phyloP scores from a whole-genome alignment of 1,284 basidiomycete species.

The Melampsora occidentalis region DNA sequence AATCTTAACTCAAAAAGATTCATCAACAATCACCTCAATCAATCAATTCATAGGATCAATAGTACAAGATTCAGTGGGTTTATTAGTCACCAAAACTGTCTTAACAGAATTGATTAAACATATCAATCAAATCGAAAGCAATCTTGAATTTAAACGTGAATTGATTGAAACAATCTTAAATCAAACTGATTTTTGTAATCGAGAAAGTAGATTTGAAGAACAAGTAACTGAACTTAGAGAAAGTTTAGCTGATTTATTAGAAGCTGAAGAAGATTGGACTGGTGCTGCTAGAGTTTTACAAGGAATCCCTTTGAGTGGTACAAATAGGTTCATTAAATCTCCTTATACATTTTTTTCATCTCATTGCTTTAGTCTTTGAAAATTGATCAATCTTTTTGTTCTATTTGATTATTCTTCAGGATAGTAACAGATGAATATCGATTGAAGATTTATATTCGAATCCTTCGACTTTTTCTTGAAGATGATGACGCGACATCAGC shows the following conservation, averaged over 20 bases:
- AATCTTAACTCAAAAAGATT: constrained; percentile 3
- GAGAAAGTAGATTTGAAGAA: constrained; percentile 85
- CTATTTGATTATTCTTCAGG: constrained; percentile 54
- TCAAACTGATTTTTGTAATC: constrained; percentile 64
- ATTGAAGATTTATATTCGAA: constrained; percentile 84
- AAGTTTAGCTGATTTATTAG: constrained; percentile 81
- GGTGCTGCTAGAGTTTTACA: constrained; percentile 86
- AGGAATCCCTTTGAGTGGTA: constrained; percentile 84
- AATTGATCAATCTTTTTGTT: neutral
- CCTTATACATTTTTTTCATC: too few relatives aligned
- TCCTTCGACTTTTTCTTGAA: constrained; percentile 89
- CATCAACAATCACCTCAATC: constrained; percentile 63
- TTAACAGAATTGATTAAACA: constrained; percentile 73
- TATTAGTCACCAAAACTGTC: constrained; percentile 79
- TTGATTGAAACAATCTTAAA: constrained; percentile 69
- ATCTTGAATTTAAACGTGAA: constrained; percentile 63
- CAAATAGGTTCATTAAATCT: constrained; percentile 63
- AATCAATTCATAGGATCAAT: constrained; percentile 70
- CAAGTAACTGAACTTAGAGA: constrained; percentile 83
- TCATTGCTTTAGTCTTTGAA: neutral
- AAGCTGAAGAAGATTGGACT: constrained; percentile 85
- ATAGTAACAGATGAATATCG: constrained; percentile 77
- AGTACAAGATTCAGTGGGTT: constrained; percentile 71
- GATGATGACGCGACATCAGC: constrained; percentile 91
- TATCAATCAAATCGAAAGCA: constrained; percentile 62